Conservation (phyloP, 495 filamentous ascomycete genomes). For the Massariosphaeria phaeospora region DNA sequence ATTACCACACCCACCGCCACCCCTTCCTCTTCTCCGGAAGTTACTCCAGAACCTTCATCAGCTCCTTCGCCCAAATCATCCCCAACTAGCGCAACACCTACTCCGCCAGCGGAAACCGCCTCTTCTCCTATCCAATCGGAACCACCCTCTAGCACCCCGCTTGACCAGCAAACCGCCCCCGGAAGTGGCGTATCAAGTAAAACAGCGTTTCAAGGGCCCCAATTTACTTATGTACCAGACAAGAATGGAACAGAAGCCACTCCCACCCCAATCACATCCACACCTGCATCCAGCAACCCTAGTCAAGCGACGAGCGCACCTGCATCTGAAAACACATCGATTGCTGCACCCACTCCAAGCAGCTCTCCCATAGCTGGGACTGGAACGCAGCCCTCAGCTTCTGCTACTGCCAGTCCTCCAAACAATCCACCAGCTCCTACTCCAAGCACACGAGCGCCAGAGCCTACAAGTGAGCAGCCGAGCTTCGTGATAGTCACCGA, state of each 20-base stretch:
- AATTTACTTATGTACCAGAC: constrained; percentile 7
- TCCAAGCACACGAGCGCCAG: background rate
- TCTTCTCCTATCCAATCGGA: background rate
- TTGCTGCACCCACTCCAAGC: background rate
- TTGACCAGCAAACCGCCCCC: background rate
- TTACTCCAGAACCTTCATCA: background rate
- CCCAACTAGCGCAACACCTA: background rate
- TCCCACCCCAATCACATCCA: background rate
- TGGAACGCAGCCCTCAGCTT: background rate
- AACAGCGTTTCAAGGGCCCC: background rate
- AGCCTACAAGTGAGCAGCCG: background rate
- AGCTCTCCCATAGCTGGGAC: background rate
- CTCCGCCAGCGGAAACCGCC: background rate
- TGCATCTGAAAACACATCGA: background rate
- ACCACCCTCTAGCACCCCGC: background rate
- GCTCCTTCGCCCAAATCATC: constrained; percentile 7
- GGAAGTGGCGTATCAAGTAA: background rate
- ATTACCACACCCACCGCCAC: constrained; percentile 9
- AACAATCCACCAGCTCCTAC: background rate
- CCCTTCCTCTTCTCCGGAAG: too few species aligned
- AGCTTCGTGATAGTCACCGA: constrained; percentile 20
- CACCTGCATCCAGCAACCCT: background rate
- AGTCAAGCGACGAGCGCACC: background rate
- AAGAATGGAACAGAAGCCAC: background rate
- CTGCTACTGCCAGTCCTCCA: background rate